Evolutionary conservation across 768 basidiomycete genomes (phyloP).

Genomic region (Rhizopogon roseolus): DNA sequence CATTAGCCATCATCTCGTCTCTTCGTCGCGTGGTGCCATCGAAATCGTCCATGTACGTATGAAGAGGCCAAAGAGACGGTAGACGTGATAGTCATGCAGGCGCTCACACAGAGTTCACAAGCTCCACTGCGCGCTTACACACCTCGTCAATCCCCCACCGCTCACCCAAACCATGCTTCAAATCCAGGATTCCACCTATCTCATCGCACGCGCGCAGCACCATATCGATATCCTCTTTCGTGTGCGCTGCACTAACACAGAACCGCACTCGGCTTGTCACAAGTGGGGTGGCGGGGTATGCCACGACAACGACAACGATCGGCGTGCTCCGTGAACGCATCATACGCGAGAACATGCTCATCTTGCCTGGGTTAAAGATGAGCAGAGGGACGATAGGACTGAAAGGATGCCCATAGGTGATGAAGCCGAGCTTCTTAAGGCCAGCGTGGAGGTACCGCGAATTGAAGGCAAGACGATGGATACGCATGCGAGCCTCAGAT

Average conservation of each 20-base stretch:
- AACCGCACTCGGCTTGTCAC: conserved; percentile 87
- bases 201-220: conserved; percentile 87
- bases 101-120: conserved; percentile 43
- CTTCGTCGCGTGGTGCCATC: neutral
- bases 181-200: conserved; percentile 82
- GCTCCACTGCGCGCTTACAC: conserved; percentile 64
- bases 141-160: conserved; percentile 81
- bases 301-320: conserved; percentile 86
- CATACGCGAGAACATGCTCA: conserved; percentile 85
- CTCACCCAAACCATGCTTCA: conserved; percentile 75
- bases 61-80: neutral
- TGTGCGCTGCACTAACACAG: conserved; percentile 95
- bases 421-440: conserved; percentile 90
- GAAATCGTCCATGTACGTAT: neutral
- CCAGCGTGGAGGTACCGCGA: conserved; percentile 85
- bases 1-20: neutral
- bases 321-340: conserved; percentile 67
- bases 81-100: neutral
- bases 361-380: conserved; percentile 90
- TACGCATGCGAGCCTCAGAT: conserved; percentile 73
- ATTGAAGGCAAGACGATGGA: conserved; percentile 93
- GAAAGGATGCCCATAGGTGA: conserved; percentile 87
- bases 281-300: conserved; percentile 87
- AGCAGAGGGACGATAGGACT: conserved; percentile 93
- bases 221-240: conserved; percentile 92